phyloP scores from a whole-genome alignment of 352 stramenopile genomes.

The Elongisporangium prolatum region DNA sequence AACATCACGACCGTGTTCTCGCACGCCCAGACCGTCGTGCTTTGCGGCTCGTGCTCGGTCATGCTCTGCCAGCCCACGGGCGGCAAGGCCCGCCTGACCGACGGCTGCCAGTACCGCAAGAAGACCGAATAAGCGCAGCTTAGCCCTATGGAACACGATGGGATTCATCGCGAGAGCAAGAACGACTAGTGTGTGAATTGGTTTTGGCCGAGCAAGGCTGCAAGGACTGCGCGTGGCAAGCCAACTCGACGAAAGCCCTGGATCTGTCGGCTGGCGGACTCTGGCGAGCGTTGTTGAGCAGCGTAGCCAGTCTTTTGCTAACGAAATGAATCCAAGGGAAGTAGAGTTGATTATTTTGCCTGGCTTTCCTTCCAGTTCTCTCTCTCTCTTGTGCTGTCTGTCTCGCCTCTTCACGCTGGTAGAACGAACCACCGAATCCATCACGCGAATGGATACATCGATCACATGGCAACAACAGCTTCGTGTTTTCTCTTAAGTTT shows the following conservation, averaged over 20 bases:
- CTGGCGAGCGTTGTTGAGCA: constrained; percentile 23
- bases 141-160: constrained; percentile 5
- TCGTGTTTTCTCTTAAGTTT: constrained; percentile 10
- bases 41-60: constrained; percentile 96
- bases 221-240: constrained; percentile 1
- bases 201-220: constrained; percentile 5
- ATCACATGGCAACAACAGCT: too few relatives aligned
- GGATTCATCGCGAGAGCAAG: constrained; percentile 1
- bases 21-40: constrained; percentile 97
- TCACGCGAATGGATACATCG: not conserved
- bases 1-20: constrained; percentile 99
- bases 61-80: constrained; percentile 99
- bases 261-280: constrained; percentile 24
- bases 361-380: constrained; percentile 26
- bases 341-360: constrained; percentile 72
- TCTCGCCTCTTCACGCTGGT: not conserved
- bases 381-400: constrained; percentile 6
- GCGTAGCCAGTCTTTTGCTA: constrained; percentile 15
- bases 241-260: constrained; percentile 3
- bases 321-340: constrained; percentile 49
- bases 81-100: constrained; percentile 96
- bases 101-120: constrained; percentile 99
- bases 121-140: constrained; percentile 95
- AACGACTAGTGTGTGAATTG: constrained; percentile 1
- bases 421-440: too few relatives aligned